phyloP scores from a whole-genome alignment of 2,329 filamentous ascomycete genomes.

The Microdochium bolleyi region DNA sequence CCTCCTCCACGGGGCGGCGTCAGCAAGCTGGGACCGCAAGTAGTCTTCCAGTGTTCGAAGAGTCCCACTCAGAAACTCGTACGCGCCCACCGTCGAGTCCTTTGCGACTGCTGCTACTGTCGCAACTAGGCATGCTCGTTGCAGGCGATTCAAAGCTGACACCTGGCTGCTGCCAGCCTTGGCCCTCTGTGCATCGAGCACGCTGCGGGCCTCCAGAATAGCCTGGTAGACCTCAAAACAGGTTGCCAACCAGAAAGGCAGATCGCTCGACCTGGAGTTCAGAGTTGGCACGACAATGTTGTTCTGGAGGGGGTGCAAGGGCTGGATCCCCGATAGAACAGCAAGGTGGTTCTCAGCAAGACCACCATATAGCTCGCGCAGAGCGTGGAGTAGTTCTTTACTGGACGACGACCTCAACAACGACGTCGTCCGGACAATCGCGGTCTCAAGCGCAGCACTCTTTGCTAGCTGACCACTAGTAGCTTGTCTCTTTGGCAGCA shows the following conservation, averaged over 20 bases:
- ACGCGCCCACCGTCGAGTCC: constrained; percentile 50
- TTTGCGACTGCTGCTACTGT: constrained; percentile 48
- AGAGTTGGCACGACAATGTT: constrained; percentile 40
- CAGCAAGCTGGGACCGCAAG: constrained; percentile 22
- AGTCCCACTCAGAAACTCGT: constrained; percentile 38
- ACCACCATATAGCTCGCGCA: background rate
- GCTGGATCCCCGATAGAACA: constrained; percentile 24
- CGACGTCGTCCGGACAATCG: background rate
- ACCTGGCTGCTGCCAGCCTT: constrained; percentile 38
- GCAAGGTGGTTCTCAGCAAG: background rate
- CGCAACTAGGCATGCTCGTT: constrained; percentile 48
- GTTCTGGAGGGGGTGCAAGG: constrained; percentile 54
- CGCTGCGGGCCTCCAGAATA: constrained; percentile 30
- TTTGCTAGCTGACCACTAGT: constrained; percentile 2
- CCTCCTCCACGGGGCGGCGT: constrained; percentile 21
- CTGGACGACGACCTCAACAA: background rate
- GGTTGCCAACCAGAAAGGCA: constrained; percentile 39
- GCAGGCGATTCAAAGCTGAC: constrained; percentile 49
- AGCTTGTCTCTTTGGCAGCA: constrained; percentile 4
- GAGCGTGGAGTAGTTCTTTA: background rate
- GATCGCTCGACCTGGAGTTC: constrained; percentile 20
- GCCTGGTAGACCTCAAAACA: constrained; percentile 43
- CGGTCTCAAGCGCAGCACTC: background rate
- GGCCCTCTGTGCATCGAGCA: constrained; percentile 30
- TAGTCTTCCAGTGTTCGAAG: constrained; percentile 34